A percentile compares a stretch with the other conserved stretches of the same genome.
Evolutionary conservation across 2,329 filamentous ascomycete species (phyloP).

Genomic region (Neonectria neomacrospora): DNA sequence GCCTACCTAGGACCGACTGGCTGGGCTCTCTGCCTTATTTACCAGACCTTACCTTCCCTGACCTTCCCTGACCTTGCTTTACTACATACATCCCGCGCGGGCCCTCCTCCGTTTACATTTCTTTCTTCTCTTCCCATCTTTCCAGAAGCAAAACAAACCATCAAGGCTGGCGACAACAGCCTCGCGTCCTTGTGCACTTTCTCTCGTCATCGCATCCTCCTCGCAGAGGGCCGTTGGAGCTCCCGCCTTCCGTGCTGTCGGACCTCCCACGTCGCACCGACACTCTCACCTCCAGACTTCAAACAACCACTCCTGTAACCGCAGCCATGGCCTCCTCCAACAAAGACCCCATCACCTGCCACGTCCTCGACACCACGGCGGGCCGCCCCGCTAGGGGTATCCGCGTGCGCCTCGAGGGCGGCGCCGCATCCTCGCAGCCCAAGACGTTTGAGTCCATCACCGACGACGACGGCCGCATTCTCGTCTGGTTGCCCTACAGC

Average conservation of each 20-base stretch:
- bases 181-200: neutral
- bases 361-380: conserved; percentile 84
- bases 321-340: conserved; percentile 34
- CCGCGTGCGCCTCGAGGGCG: conserved; percentile 71
- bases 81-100: conserved; percentile 17
- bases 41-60: neutral
- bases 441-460: conserved; percentile 73
- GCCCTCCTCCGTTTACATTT: neutral
- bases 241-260: conserved; percentile 3
- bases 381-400: conserved; percentile 76
- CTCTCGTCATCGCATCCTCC: neutral
- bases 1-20: conserved; percentile 4
- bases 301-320: neutral
- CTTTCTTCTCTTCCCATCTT: neutral
- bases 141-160: neutral
- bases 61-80: neutral
- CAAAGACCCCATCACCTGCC: conserved; percentile 82
- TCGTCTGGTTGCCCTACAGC: conserved; percentile 72
- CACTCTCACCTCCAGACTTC: conserved; percentile 15
- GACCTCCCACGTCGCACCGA: conserved; percentile 27
- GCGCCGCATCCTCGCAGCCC: conserved; percentile 48
- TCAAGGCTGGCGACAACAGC: neutral
- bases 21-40: neutral
- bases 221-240: neutral
- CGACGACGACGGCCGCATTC: conserved; percentile 80